These are phyloP conservation scores for Erythrophleum fordii DNA, from an alignment of 306 rosid species.

Conservation along the genomic window DNA sequence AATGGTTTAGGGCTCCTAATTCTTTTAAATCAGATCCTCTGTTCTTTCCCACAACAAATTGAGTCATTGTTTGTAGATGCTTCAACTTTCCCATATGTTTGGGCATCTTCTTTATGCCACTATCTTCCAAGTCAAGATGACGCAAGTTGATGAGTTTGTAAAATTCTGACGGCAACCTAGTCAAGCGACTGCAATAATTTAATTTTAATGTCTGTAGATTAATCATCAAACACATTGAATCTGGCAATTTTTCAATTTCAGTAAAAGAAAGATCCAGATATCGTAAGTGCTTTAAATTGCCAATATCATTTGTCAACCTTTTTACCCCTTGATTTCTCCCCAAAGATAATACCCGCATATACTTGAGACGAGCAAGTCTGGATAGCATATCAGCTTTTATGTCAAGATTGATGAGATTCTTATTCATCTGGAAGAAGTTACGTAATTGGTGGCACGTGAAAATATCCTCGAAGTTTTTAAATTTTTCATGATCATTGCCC, in stretches of 20 bases:
- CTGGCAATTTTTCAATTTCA: constrained; percentile 32
- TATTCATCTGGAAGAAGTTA: neutral
- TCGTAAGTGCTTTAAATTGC: constrained; percentile 34
- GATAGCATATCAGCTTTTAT: neutral
- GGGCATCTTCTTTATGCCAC: neutral
- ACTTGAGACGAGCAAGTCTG: neutral
- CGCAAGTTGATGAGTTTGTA: constrained; percentile 23
- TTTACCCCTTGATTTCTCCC: accelerated
- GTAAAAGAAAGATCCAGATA: constrained; percentile 39
- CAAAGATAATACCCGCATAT: neutral
- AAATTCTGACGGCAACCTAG: constrained; percentile 12
- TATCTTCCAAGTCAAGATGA: neutral
- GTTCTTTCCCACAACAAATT: neutral
- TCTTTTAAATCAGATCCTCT: neutral
- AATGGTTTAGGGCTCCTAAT: constrained; percentile 4
- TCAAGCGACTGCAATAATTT: neutral
- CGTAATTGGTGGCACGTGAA: neutral
- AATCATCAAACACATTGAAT: constrained; percentile 28
- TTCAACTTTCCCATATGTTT: neutral
- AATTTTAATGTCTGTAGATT: constrained; percentile 35
- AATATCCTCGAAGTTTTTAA: neutral
- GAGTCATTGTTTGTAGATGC: neutral
- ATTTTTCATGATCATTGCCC: accelerated
- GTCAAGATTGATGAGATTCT: accelerated
- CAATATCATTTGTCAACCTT: neutral